Evolutionary conservation across 345 rosid species (phyloP).

Genomic region (Bruguiera parviflora): DNA sequence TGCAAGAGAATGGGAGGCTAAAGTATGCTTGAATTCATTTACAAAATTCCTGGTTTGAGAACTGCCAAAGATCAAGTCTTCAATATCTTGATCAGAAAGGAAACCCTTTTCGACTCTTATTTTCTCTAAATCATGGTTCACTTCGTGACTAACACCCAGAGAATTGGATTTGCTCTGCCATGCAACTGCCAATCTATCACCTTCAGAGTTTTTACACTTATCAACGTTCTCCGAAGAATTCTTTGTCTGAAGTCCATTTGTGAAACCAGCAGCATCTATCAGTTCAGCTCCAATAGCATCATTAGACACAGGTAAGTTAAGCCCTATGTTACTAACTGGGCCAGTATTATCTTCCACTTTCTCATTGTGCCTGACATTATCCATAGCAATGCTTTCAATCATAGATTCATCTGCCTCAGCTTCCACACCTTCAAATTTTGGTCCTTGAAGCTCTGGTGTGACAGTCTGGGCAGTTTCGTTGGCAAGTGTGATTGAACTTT

Average conservation of each 20-base stretch:
- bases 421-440: not conserved
- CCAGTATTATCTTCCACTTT: constrained; percentile 19
- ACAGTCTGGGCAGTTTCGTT: not conserved
- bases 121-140: constrained; percentile 12
- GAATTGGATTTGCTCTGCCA: not conserved
- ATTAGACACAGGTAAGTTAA: constrained; percentile 13
- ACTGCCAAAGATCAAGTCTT: constrained; percentile 25
- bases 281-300: constrained; percentile 6
- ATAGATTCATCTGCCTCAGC: constrained; percentile 11
- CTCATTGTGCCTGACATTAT: constrained; percentile 12
- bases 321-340: constrained; percentile 18
- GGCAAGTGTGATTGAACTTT: not conserved
- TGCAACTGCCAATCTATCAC: constrained; percentile 16
- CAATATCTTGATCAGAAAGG: constrained; percentile 31
- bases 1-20: not conserved
- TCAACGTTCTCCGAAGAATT: not conserved
- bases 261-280: not conserved
- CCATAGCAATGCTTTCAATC: constrained; percentile 8
- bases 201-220: constrained; percentile 2
- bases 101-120: constrained; percentile 12
- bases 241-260: constrained; percentile 8
- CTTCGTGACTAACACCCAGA: constrained; percentile 4
- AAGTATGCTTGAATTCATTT: constrained; percentile 15
- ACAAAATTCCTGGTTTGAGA: constrained; percentile 17
- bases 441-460: constrained; percentile 7